These are phyloP conservation scores for Neofusicoccum ribis DNA, from an alignment of 2,329 filamentous ascomycete species.

Conservation along the genomic window DNA sequence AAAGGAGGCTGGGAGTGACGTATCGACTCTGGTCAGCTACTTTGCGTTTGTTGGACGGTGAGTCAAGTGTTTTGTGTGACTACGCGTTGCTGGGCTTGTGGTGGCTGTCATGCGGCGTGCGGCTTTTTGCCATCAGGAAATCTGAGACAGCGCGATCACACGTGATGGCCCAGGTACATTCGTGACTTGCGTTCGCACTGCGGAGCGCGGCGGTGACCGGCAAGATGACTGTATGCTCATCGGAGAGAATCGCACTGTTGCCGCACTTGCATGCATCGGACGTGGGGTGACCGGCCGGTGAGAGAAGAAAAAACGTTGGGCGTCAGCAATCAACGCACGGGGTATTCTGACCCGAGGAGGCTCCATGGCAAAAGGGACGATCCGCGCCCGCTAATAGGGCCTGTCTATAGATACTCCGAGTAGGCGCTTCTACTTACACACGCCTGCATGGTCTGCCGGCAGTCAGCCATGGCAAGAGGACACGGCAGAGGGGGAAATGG, in stretches of 20 bases:
- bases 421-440: neutral
- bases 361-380: neutral
- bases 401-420: neutral
- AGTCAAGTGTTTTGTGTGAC: neutral
- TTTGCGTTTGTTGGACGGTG: neutral
- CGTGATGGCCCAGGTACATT: neutral
- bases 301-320: neutral
- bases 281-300: neutral
- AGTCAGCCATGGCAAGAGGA: neutral
- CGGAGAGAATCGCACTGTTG: neutral
- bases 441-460: neutral
- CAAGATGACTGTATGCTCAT: neutral
- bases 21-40: neutral
- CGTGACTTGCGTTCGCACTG: neutral
- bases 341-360: neutral
- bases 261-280: neutral
- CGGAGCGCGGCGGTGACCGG: neutral
- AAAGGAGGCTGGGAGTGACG: slow-evolving; percentile 1
- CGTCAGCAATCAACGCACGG: neutral
- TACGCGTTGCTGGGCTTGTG: neutral
- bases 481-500: neutral
- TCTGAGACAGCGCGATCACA: slow-evolving; percentile 1
- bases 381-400: neutral
- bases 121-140: neutral
- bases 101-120: neutral